Percentiles rank a stretch among this genome's conserved stretches.
These are phyloP conservation scores for Naegleria lovaniensis DNA, from an alignment of 208 protist species.

Conservation along the genomic window DNA sequence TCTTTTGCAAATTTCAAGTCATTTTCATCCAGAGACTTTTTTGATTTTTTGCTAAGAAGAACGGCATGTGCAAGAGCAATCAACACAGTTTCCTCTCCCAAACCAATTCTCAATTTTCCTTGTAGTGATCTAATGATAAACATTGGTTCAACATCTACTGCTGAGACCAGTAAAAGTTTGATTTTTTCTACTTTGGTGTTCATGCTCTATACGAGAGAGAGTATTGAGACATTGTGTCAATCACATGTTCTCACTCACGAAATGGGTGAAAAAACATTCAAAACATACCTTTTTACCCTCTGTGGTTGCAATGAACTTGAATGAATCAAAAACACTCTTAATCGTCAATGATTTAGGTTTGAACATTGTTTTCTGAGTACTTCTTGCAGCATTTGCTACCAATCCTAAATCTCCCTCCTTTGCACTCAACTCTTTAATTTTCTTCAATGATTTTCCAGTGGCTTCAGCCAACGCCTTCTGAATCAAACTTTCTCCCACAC, in stretches of 20 bases:
- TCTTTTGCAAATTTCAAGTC: slow-evolving; percentile 27
- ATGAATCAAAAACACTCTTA: slow-evolving; percentile 68
- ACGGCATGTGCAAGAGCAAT: slow-evolving; percentile 85
- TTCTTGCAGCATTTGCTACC: slow-evolving; percentile 77
- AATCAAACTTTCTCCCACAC: slow-evolving; percentile 91
- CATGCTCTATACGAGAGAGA: slow-evolving; percentile 34
- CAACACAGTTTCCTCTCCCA: slow-evolving; percentile 90
- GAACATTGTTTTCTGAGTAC: slow-evolving; percentile 75
- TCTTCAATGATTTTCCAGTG: slow-evolving; percentile 76
- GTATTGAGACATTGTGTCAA: background rate
- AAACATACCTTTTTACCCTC: slow-evolving; percentile 66
- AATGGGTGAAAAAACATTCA: slow-evolving; percentile 40
- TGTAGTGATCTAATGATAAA: slow-evolving; percentile 90
- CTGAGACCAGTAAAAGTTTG: slow-evolving; percentile 77
- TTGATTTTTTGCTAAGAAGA: slow-evolving; percentile 56
- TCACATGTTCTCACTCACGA: slow-evolving; percentile 18
- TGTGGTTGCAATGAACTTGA: slow-evolving; percentile 80
- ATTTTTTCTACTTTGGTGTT: slow-evolving; percentile 80
- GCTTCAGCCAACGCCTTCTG: slow-evolving; percentile 86
- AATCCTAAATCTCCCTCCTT: slow-evolving; percentile 87
- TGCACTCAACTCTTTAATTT: slow-evolving; percentile 72
- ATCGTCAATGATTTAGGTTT: slow-evolving; percentile 79
- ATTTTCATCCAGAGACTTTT: background rate
- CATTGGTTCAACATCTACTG: slow-evolving; percentile 77
- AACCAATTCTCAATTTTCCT: slow-evolving; percentile 93